phyloP scores from a whole-genome alignment of 1,284 basidiomycete species.

The Ceratobasidium sp. region DNA sequence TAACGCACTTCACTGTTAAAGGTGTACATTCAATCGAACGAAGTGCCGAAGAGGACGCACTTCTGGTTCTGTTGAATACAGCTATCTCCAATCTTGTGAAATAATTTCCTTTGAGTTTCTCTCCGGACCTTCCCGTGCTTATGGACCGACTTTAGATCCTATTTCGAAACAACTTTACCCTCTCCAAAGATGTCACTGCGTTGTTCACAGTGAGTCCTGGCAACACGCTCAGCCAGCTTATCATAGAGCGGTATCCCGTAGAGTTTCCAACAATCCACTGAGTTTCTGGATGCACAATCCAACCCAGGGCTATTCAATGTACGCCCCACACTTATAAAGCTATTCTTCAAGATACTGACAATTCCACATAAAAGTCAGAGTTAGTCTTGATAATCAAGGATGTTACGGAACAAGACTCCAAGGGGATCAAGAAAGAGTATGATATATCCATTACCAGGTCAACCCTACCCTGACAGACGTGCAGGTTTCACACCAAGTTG shows the following conservation, averaged over 20 bases:
- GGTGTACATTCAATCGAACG: slow-evolving; percentile 72
- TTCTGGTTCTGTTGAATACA: slow-evolving; percentile 73
- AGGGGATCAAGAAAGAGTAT: slow-evolving; percentile 63
- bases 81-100: slow-evolving; percentile 60
- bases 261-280: slow-evolving; percentile 71
- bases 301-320: slow-evolving; percentile 67
- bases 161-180: slow-evolving; percentile 56
- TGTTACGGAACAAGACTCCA: slow-evolving; percentile 67
- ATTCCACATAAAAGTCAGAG: slow-evolving; percentile 54
- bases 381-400: slow-evolving; percentile 75
- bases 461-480: too few species aligned
- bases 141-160: slow-evolving; percentile 56
- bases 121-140: not conserved
- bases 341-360: not conserved
- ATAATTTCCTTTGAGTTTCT: not conserved
- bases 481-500: slow-evolving; percentile 66
- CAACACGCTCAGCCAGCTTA: not conserved
- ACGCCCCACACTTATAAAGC: slow-evolving; percentile 55
- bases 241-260: slow-evolving; percentile 54
- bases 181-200: slow-evolving; percentile 59
- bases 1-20: slow-evolving; percentile 52
- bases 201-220: slow-evolving; percentile 57
- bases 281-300: slow-evolving; percentile 65
- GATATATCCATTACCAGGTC: too few species aligned
- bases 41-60: slow-evolving; percentile 70